Evolutionary conservation across 768 basidiomycete genomes (phyloP), one percentile per base, ranked within the genome.

Genomic region (Leucocoprinus sp.): DNA sequence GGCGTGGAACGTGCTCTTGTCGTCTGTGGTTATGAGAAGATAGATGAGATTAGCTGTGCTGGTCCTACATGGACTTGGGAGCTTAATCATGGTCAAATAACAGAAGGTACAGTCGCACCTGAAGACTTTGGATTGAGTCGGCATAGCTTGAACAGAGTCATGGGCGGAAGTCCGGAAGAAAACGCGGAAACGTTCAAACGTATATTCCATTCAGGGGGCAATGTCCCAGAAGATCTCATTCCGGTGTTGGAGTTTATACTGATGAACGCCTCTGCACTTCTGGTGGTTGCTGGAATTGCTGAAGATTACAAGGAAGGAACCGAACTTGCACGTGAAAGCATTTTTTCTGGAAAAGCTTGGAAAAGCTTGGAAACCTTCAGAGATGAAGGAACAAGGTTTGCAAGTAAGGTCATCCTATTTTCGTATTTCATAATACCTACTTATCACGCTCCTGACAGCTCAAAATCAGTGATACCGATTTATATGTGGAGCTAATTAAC

Each of bases 1-100:
- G 85, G 86, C 12, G 88, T 95, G 6, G 67, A 78, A 54, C 77
- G 87, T 26, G 95, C 92, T 0, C 66, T 93, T 45, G 92, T 99
- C 17, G 95, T 99, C 0, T 97, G 93, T 55, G 95, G 95, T 1
- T 78, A 75, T 28, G 96, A 98, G 59, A 78, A 78, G 1, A 69
- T 99, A 33, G 95, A 98, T 63, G 95, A 98, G 70, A 90, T 99
- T 59, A 90, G 86, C 60, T 93, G 90, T 54, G 93, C 90, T 0
- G 96, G 95, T 1, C 79, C 84, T 11, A 93, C 93, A 7, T 75
- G 75, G 64, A 84, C 76, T 27, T 87, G 92, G 93, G 81, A 85
- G 48, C 76, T 95, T 51, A 68, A 87, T 18, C 52, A 62, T 34
- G 87, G 84, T 27, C 54, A 64, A 27, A 80, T 96, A 56, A 75